Evolutionary conservation across 352 stramenopile species (phyloP), one percentile per base, ranked within the genome.

Genomic region (Pythium aristosporum): DNA sequence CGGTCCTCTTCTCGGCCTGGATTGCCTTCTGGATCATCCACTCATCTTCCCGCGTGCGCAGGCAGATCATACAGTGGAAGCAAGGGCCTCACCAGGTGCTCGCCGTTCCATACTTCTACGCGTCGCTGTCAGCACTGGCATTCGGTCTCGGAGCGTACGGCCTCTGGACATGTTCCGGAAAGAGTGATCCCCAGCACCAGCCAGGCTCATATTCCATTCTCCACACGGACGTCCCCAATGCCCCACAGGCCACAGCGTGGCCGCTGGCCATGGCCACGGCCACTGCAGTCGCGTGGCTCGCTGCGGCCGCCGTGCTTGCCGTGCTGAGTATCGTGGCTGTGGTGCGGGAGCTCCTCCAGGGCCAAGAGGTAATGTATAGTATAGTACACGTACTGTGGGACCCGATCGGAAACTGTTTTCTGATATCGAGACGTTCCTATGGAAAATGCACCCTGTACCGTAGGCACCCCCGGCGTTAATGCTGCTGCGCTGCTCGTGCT

Each of bases 401-500:
- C 30, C 30, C 16, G 12, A 28, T 15, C 11, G 5, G 3, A 15
- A 21, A 10, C 15, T 39, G 47, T 13, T 39, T 39, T 39, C 34
- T 39, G 11, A 39, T 39, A 28, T 44, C 23, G 16, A 53, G 55
- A 54, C 9, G 25, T 56, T 44, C 43, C 18, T 28, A 39, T 46
- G 28, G 34, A 12, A 44, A 18, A 54, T 55, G 43, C 9, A n/a
- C 18, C 2, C 15, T 10, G 23, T 18, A 39, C 34, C 8, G 41
- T 59, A 86, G 77, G 55, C 70, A 5, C 41, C 71, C 1, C 66
- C 63, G 8, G 69, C 75, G 16, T 57, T 89, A 25, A 51, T 67
- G 30, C 72, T 76, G 61, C 55, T 89, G n/a, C 76, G 80, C 52
- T 89, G 80, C 34, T 81, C 74, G 18, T 89, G 80, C 60, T 89